phyloP scores from a whole-genome alignment of 2,329 filamentous ascomycete species.

The Aspergillus sp. region DNA sequence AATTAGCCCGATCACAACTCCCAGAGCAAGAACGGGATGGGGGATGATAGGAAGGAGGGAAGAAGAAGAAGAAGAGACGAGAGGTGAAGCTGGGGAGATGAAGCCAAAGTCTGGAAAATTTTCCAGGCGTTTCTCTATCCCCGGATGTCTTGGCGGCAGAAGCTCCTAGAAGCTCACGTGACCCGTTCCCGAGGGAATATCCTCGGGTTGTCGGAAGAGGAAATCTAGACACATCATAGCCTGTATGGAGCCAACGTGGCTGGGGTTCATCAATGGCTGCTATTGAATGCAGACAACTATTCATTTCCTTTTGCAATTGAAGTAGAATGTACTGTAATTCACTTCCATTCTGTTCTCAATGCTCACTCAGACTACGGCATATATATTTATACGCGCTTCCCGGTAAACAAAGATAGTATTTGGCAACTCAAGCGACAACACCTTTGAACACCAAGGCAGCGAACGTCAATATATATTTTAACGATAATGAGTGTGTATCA shows the following conservation, averaged over 20 bases:
- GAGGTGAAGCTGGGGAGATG: conserved; percentile 28
- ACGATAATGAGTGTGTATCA: too few species aligned
- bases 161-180: conserved; percentile 41
- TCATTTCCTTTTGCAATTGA: too few species aligned
- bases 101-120: conserved; percentile 39
- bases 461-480: too few species aligned
- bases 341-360: too few species aligned
- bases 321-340: too few species aligned
- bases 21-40: conserved; percentile 28
- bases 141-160: conserved; percentile 40
- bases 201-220: conserved; percentile 18
- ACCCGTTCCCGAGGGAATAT: conserved; percentile 19
- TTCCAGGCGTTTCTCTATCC: conserved; percentile 36
- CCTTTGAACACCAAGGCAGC: too few species aligned
- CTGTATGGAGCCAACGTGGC: not conserved
- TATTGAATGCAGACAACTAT: too few species aligned
- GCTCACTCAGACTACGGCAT: too few species aligned
- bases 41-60: conserved; percentile 21
- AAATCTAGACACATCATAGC: not conserved
- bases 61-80: conserved; percentile 22
- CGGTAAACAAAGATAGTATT: too few species aligned
- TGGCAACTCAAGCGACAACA: too few species aligned
- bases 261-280: not conserved
- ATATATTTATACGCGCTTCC: too few species aligned
- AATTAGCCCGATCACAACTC: conserved; percentile 30